Percentiles rank a stretch among this genome's conserved stretches.
phyloP scores from a whole-genome alignment of 169 alveolate species.

The Plasmodium sp. region DNA sequence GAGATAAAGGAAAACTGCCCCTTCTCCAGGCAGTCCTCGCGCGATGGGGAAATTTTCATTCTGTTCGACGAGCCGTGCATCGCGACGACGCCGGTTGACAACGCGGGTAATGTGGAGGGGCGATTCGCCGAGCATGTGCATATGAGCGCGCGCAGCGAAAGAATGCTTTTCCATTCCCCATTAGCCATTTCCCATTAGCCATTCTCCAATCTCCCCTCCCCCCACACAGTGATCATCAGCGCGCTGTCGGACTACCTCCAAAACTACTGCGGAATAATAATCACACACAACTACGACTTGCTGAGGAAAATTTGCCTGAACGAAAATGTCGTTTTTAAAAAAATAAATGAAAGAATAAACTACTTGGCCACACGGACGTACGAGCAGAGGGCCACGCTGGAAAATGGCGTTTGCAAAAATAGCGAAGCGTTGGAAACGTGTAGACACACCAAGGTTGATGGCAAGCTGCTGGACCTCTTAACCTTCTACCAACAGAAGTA shows the following conservation, averaged over 20 bases:
- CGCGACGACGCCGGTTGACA: conserved; percentile 73
- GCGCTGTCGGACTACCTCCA: conserved; percentile 67
- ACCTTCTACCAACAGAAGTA: conserved; percentile 43
- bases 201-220: not conserved
- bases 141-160: not conserved
- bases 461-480: conserved; percentile 15
- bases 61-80: conserved; percentile 72
- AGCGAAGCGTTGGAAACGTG: conserved; percentile 75
- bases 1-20: conserved; percentile 63
- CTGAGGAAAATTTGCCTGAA: conserved; percentile 55
- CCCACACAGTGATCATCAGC: conserved; percentile 39
- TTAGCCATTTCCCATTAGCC: too few species aligned
- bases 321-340: conserved; percentile 57
- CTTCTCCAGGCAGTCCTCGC: not conserved
- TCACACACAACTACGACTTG: conserved; percentile 71
- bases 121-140: not conserved
- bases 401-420: conserved; percentile 63
- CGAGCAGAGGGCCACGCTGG: conserved; percentile 7
- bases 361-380: conserved; percentile 5
- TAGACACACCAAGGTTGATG: conserved; percentile 41
- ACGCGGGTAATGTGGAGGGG: conserved; percentile 32
- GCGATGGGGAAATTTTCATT: conserved; percentile 64
- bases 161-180: not conserved
- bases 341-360: conserved; percentile 31
- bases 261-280: conserved; percentile 69